Conservation (phyloP, 73 alveolate species). For the Tetrahymena borealis region DNA sequence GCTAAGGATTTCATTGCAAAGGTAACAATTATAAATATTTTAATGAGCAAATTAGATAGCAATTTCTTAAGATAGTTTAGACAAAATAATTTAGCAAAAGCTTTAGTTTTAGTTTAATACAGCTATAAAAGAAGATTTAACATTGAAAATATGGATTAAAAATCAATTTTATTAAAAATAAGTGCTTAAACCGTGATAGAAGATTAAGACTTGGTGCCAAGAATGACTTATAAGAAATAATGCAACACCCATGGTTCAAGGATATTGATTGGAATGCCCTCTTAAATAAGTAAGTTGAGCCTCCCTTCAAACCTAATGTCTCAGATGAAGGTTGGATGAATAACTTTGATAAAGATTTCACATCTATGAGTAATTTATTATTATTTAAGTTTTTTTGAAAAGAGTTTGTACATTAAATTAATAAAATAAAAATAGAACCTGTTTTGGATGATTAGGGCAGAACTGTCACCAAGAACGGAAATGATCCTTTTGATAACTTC, state of each 20-base stretch:
- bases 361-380: constrained; percentile 15
- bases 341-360: constrained; percentile 44
- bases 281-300: constrained; percentile 62
- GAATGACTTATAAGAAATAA: constrained; percentile 83
- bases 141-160: too few relatives aligned
- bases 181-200: constrained; percentile 54
- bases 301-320: constrained; percentile 68
- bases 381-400: too few relatives aligned
- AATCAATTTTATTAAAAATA: not conserved
- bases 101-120: too few relatives aligned
- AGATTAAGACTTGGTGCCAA: constrained; percentile 80
- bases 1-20: constrained; percentile 66
- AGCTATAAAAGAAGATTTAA: too few relatives aligned
- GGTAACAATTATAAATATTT: not conserved
- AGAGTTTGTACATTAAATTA: not conserved
- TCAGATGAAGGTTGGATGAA: constrained; percentile 37
- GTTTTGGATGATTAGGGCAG: constrained; percentile 24
- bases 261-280: constrained; percentile 92
- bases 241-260: constrained; percentile 81
- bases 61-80: too few relatives aligned
- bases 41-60: not conserved
- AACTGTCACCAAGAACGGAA: constrained; percentile 8
- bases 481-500: constrained; percentile 36
- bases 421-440: constrained; percentile 11
- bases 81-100: too few relatives aligned